These are phyloP conservation scores for Sutorius eximius DNA, from an alignment of 1,284 basidiomycete species.

Conservation along the genomic window DNA sequence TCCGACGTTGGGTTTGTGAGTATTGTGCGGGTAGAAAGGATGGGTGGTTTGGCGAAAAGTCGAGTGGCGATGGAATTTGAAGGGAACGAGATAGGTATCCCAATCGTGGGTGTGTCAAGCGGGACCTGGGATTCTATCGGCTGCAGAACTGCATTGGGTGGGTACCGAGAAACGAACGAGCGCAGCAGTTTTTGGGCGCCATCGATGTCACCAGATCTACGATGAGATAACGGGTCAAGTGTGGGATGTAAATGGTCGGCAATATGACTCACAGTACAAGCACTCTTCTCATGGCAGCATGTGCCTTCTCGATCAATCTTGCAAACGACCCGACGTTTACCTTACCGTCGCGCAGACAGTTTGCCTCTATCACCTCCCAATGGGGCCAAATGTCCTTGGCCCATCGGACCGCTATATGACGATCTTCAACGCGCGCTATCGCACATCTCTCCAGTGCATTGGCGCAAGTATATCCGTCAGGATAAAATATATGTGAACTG, in stretches of 20 bases:
- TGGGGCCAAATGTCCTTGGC: slow-evolving; percentile 58
- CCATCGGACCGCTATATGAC: slow-evolving; percentile 46
- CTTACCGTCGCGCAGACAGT: slow-evolving; percentile 25
- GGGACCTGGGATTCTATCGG: background rate
- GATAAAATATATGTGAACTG: slow-evolving; percentile 31
- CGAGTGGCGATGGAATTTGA: slow-evolving; percentile 5
- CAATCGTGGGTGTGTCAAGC: background rate
- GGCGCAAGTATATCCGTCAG: slow-evolving; percentile 59
- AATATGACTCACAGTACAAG: slow-evolving; percentile 52
- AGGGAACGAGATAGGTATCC: background rate
- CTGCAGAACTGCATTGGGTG: slow-evolving; percentile 43
- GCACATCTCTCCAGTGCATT: slow-evolving; percentile 71
- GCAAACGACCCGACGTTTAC: slow-evolving; percentile 27
- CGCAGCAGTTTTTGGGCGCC: slow-evolving; percentile 54
- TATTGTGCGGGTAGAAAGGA: slow-evolving; percentile 55
- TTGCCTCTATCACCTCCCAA: slow-evolving; percentile 51
- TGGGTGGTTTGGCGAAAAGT: slow-evolving; percentile 38
- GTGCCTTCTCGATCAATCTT: slow-evolving; percentile 58
- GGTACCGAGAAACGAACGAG: slow-evolving; percentile 58
- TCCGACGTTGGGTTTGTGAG: slow-evolving; percentile 35
- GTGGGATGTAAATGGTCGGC: background rate
- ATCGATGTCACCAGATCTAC: slow-evolving; percentile 52
- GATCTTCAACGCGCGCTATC: slow-evolving; percentile 47
- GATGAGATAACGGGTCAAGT: background rate
- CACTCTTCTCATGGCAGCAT: slow-evolving; percentile 64